phyloP scores from a whole-genome alignment of 345 rosid genomes.

The Citrus cavaleriei region DNA sequence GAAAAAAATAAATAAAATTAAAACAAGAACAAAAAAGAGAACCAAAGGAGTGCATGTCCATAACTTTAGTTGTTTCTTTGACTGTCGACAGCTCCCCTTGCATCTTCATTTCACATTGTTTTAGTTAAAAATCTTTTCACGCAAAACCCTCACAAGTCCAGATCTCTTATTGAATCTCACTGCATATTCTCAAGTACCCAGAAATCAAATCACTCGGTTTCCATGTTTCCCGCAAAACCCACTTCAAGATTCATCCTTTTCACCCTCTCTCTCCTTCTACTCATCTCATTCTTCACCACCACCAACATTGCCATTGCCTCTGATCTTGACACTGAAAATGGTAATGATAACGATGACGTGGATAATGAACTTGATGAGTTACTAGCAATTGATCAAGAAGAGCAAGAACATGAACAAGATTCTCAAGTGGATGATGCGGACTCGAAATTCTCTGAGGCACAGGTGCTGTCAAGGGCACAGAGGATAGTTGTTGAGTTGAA shows the following conservation, averaged over 20 bases:
- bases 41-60: background rate
- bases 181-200: background rate
- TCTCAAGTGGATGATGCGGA: slow-evolving; percentile 12
- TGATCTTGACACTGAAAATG: slow-evolving; percentile 22
- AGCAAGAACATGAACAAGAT: slow-evolving; percentile 18
- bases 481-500: slow-evolving; percentile 71
- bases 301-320: slow-evolving; percentile 18
- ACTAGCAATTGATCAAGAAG: slow-evolving; percentile 54
- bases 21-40: background rate
- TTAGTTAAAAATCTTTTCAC: background rate
- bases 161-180: slow-evolving; percentile 3
- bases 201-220: background rate
- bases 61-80: background rate
- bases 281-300: slow-evolving; percentile 27
- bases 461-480: slow-evolving; percentile 71
- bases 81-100: background rate
- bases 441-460: slow-evolving; percentile 52
- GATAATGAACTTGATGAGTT: slow-evolving; percentile 52
- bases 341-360: slow-evolving; percentile 15
- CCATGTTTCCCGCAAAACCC: slow-evolving; percentile 36
- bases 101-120: background rate
- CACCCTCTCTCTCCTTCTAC: slow-evolving; percentile 33
- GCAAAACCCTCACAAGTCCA: background rate
- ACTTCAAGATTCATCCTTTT: slow-evolving; percentile 40
- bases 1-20: background rate